Evolutionary conservation across 176 grass and related monocot genomes (phyloP), one percentile per base, ranked within the genome.

Genomic region (Sorghum bicolor): DNA sequence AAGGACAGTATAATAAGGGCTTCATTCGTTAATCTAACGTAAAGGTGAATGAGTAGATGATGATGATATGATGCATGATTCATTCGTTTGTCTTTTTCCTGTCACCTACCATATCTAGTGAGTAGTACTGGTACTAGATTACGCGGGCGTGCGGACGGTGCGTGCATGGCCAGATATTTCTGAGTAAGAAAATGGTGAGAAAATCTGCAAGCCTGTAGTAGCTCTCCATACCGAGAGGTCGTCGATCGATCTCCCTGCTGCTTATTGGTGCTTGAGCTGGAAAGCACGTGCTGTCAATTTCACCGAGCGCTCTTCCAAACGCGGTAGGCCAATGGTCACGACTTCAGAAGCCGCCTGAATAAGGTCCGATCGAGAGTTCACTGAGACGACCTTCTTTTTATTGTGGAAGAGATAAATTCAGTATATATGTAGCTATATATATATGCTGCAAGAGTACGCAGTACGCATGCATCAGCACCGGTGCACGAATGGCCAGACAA

Each of bases 131-230:
- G 44, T 47, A 47, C 65, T 67, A 82, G 72, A 86, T 86, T 65
- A 72, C 74, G 11, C 62, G 39, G 14, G 45, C 50, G 63, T 17
- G 63, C 58, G 71, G 71, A 53, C 47, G 72, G 4, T 39, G 24
- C 48, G 61, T 53, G 38, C 36, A 30, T 70, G 71, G 78, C 11
- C 38, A 28, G 87, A 85, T 47, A 85, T 80, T 89, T 88, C 61
- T 61, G 25, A 34, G 32, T 32, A 3, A 6, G 25, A 74, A 20
- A n/a, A n/a, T 12, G 14, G 2, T 34, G 38, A 47, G 10, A 17
- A 24, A 62, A 24, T 13, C 30, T 64, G 57, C n/a, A 30, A 15
- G 14, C 6, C 25, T 19, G n/a, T 19, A 1, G 14, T 5, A 22
- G 16, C 58, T 30, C 58, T 30, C 31, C 84, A 11, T n/a, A 0